A percentile compares a stretch with the other conserved stretches of the same genome.
phyloP scores from a whole-genome alignment of 768 basidiomycete species.

The Jaapia argillacea region DNA sequence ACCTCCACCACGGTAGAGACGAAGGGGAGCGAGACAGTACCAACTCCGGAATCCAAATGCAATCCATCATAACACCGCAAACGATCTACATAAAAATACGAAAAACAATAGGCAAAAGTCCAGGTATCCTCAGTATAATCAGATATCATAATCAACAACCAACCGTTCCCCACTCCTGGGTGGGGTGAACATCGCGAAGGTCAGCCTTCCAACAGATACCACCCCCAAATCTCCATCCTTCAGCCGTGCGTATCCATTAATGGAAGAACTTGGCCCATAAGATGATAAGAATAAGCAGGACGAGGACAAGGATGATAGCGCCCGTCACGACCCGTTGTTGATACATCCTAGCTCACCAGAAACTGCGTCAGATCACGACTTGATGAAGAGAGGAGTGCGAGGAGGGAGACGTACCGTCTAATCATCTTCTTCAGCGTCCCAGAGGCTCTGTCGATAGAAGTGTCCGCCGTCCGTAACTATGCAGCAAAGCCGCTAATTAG shows the following conservation, averaged over 20 bases:
- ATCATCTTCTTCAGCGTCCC: slow-evolving; percentile 95
- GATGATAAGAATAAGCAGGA: slow-evolving; percentile 75
- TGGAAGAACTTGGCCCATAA: slow-evolving; percentile 68
- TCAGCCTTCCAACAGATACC: background rate
- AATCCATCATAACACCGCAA: too few species aligned
- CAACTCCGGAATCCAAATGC: too few species aligned
- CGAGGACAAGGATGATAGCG: slow-evolving; percentile 76
- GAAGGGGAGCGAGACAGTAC: too few species aligned
- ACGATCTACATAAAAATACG: too few species aligned
- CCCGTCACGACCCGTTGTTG: slow-evolving; percentile 87
- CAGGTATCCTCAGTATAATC: too few species aligned
- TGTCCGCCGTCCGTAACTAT: slow-evolving; percentile 80
- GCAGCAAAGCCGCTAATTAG: background rate
- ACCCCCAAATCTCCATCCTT: background rate
- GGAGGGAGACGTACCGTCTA: slow-evolving; percentile 52
- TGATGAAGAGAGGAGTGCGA: slow-evolving; percentile 4
- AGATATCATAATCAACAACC: too few species aligned
- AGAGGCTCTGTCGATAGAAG: slow-evolving; percentile 83
- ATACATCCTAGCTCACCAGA: slow-evolving; percentile 69
- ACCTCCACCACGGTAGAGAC: too few species aligned
- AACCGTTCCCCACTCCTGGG: too few species aligned
- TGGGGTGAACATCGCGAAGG: background rate
- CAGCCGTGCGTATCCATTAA: slow-evolving; percentile 9
- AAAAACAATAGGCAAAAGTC: too few species aligned
- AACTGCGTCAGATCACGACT: slow-evolving; percentile 13